Conservation (phyloP, 768 basidiomycete species). For the Xanthoconium purpureum region DNA sequence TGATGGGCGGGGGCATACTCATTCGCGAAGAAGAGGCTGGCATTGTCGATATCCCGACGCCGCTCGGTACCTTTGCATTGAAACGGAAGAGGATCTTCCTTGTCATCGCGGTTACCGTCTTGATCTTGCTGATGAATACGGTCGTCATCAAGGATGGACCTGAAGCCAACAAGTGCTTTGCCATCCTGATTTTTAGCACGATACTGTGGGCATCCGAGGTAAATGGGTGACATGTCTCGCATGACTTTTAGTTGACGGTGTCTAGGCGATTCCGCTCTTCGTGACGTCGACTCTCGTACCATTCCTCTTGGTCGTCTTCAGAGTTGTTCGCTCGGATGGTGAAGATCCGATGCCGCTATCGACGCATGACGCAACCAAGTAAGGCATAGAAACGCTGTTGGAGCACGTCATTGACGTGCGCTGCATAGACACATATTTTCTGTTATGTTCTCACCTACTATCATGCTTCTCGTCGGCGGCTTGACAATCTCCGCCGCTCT, state of each 20-base stretch:
- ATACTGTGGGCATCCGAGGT: constrained; percentile 97
- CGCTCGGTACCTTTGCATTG: constrained; percentile 62
- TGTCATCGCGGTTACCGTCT: constrained; percentile 52
- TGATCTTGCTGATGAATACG: constrained; percentile 60
- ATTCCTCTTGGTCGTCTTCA: constrained; percentile 78
- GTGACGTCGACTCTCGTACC: constrained; percentile 94
- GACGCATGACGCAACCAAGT: constrained; percentile 80
- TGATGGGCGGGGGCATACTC: constrained; percentile 44
- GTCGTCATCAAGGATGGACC: constrained; percentile 50
- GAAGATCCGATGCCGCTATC: constrained; percentile 52
- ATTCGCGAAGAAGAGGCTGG: constrained; percentile 40
- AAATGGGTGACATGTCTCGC: background rate
- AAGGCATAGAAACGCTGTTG: constrained; percentile 22
- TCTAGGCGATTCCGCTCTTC: constrained; percentile 91
- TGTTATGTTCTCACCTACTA: constrained; percentile 94
- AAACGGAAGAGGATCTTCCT: constrained; percentile 62
- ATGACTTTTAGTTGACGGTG: background rate
- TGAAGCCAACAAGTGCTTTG: constrained; percentile 87
- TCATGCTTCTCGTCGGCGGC: constrained; percentile 97
- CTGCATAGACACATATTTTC: constrained; percentile 79
- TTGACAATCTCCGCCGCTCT: constrained; percentile 97
- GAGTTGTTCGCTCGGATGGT: constrained; percentile 56
- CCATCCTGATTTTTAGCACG: constrained; percentile 85
- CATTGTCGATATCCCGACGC: constrained; percentile 51
- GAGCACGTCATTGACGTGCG: background rate